A percentile compares a stretch with the other conserved stretches of the same genome.
phyloP scores from a whole-genome alignment of 345 rosid species.

The Murraya paniculata region DNA sequence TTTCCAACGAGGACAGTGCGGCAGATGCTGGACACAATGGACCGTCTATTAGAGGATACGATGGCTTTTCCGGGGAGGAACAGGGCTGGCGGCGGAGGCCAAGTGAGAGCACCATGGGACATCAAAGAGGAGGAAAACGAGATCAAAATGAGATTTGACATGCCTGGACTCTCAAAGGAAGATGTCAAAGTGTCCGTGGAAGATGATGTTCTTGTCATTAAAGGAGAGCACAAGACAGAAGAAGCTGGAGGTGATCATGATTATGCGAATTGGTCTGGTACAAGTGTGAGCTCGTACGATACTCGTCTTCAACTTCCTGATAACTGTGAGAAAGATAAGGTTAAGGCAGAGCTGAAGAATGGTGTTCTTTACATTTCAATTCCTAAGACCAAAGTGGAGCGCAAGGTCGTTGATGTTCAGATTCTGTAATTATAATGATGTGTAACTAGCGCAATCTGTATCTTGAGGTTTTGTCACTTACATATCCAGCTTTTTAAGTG shows the following conservation, averaged over 20 bases:
- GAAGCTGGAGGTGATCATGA: constrained; percentile 30
- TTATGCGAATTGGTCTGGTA: constrained; percentile 31
- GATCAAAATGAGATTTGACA: constrained; percentile 77
- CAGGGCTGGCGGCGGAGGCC: constrained; percentile 26
- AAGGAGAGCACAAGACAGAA: constrained; percentile 63
- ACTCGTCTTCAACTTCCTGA: constrained; percentile 62
- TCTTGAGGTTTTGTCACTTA: too few species aligned
- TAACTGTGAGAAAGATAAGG: constrained; percentile 52
- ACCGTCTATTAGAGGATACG: constrained; percentile 58
- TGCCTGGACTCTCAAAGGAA: constrained; percentile 82
- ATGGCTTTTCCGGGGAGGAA: constrained; percentile 35
- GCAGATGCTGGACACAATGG: constrained; percentile 79
- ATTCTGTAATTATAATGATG: constrained; percentile 23
- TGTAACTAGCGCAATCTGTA: too few species aligned
- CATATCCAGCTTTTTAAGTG: too few species aligned
- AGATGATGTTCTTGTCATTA: constrained; percentile 59
- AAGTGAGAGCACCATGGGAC: constrained; percentile 72
- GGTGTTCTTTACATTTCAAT: constrained; percentile 65
- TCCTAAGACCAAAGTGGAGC: constrained; percentile 65
- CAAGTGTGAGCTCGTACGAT: constrained; percentile 43
- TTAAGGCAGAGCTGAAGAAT: constrained; percentile 68
- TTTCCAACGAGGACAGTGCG: constrained; percentile 82
- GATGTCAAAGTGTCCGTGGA: constrained; percentile 69
- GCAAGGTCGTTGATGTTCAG: constrained; percentile 45
- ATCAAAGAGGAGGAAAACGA: constrained; percentile 72